Evolutionary conservation across 2,329 filamentous ascomycete species (phyloP), one percentile per base, ranked within the genome.

Genomic region (Sporothrix brasiliensis): DNA sequence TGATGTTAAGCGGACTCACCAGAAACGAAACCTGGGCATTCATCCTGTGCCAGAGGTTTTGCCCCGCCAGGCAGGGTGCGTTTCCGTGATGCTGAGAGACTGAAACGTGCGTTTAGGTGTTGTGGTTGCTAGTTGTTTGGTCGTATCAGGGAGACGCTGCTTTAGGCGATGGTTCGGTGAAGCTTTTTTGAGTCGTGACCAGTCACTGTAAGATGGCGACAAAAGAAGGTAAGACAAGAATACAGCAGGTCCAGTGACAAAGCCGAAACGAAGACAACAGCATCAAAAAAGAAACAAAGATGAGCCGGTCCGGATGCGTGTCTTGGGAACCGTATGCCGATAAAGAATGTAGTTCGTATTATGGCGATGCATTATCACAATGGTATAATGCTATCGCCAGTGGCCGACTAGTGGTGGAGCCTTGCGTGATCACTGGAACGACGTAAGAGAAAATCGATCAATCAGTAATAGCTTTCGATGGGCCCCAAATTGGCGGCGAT

Each of bases 21-120:
- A 88, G 81, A 74, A 87, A 86, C 41, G 84, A 85, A 75, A 87
- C 84, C 77, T 87, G 84, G 70, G 85, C 84, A 75, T 85, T 86
- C 85, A 87, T 87, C 74, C 72, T 81, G 76, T 14, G 21, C 60
- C 44, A 39, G 34, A 44, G 41, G 21, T 41, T 16, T 30, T 53
- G 39, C 70, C 27, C 47, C 27, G n/a, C 5, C 39, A 44, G 34
- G 70, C 44, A 9, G 24, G 44, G 34, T 14, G n/a, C 27, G 41
- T 58, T 27, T 54, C 7, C 24, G 61, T 21, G 61, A 14, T 65
- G 24, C n/a, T 50, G 60, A 11, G 41, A 27, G 61, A 19, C 16
- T 58, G 54, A 13, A n/a, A 58, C 39, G 11, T 47, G 58, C 2
- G 21, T 19, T 14, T 19, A 3, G 54, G 10, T 58, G 54, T 61